These are phyloP conservation scores for Wickerhamiella azymoides DNA, from an alignment of 805 yeast species.

Conservation along the genomic window DNA sequence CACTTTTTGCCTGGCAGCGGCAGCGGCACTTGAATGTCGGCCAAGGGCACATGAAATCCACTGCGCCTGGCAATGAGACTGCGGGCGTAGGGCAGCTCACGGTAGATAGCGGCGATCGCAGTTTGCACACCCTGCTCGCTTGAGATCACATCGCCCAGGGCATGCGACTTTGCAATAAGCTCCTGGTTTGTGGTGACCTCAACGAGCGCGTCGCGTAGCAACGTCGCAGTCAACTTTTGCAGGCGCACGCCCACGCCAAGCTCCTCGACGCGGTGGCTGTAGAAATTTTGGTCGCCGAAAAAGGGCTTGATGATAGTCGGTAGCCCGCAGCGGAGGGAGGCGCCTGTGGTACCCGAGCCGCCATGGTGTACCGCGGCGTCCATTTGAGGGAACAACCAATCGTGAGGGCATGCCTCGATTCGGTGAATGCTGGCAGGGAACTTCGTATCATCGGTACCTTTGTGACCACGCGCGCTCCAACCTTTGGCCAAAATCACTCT, in stretches of 20 bases:
- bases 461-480: constrained; percentile 68
- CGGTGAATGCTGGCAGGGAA: constrained; percentile 52
- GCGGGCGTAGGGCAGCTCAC: constrained; percentile 59
- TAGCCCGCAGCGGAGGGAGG: constrained; percentile 67
- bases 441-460: constrained; percentile 22
- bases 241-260: constrained; percentile 71
- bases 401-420: constrained; percentile 73
- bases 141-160: constrained; percentile 47
- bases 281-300: constrained; percentile 92
- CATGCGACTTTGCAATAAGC: constrained; percentile 52
- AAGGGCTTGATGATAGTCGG: constrained; percentile 90
- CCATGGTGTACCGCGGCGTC: constrained; percentile 98
- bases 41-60: neutral
- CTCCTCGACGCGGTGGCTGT: constrained; percentile 76
- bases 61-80: constrained; percentile 1
- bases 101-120: constrained; percentile 69
- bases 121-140: constrained; percentile 67
- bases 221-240: constrained; percentile 49
- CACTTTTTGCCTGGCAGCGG: neutral
- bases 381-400: constrained; percentile 79
- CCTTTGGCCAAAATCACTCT: constrained; percentile 83
- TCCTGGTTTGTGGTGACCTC: constrained; percentile 53
- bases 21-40: neutral
- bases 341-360: constrained; percentile 95
- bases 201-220: constrained; percentile 52